Conservation (phyloP, 2,329 filamentous ascomycete species). For the Xylariaceae sp. region DNA sequence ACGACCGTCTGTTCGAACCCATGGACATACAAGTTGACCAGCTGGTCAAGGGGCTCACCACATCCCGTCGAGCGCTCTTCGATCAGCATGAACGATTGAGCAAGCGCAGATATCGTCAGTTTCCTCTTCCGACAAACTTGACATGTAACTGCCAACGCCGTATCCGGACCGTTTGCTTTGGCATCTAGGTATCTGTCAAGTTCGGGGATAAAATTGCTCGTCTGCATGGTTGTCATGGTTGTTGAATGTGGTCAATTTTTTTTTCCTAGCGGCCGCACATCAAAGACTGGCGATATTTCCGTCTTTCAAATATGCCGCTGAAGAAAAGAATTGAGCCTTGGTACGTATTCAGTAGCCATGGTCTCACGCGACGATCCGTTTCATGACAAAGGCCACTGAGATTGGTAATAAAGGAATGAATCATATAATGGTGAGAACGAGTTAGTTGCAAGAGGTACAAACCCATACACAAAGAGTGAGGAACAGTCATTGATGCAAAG, state of each 20-base stretch:
- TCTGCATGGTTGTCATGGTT: conserved; percentile 1
- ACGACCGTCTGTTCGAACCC: conserved; percentile 33
- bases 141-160: conserved; percentile 29
- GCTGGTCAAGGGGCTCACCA: conserved; percentile 6
- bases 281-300: not conserved
- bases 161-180: conserved; percentile 15
- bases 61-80: not conserved
- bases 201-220: conserved; percentile 35
- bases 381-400: not conserved
- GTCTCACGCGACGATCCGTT: not conserved
- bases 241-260: not conserved
- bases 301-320: not conserved
- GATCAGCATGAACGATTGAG: conserved; percentile 15
- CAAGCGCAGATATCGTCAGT: conserved; percentile 32
- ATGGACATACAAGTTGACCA: conserved; percentile 22
- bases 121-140: conserved; percentile 28
- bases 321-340: not conserved
- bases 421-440: not conserved
- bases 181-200: conserved; percentile 32
- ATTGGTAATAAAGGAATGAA: not conserved
- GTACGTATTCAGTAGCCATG: not conserved
- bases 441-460: not conserved
- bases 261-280: not conserved
- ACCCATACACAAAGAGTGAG: not conserved
- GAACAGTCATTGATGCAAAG: not conserved